phyloP scores from a whole-genome alignment of 352 stramenopile species.

The Globisporangium yorkense region DNA sequence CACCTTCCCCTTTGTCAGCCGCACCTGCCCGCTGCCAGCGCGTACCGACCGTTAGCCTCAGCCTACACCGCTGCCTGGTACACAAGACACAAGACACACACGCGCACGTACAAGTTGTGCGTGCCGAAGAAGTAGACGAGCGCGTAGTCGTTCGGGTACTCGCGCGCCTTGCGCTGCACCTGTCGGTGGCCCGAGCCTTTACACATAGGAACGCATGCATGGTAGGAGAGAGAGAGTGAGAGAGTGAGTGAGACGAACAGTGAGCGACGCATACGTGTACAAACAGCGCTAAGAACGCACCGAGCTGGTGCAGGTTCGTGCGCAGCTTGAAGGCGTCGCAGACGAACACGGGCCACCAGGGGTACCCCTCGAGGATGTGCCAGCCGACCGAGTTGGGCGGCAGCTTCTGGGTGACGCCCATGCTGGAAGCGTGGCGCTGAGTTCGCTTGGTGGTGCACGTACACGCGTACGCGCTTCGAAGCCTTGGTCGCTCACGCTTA shows the following conservation, averaged over 20 bases:
- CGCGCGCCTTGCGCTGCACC: constrained; percentile 67
- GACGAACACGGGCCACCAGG: constrained; percentile 85
- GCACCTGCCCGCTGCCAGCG: constrained; percentile 39
- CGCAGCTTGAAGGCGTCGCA: constrained; percentile 77
- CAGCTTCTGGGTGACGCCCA: background rate
- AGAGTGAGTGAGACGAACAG: background rate
- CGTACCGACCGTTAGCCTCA: background rate
- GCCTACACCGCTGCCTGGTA: no score
- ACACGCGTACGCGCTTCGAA: no score
- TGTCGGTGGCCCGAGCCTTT: constrained; percentile 50
- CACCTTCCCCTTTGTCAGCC: constrained; percentile 59
- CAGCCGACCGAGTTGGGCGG: constrained; percentile 71
- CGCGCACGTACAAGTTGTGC: constrained; percentile 64
- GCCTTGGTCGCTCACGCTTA: no score
- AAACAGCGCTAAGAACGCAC: constrained; percentile 9
- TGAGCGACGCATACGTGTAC: background rate
- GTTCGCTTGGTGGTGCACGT: no score
- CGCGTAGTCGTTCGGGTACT: constrained; percentile 65
- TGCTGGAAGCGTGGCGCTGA: no score
- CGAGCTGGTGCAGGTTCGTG: constrained; percentile 49
- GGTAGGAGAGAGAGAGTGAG: background rate
- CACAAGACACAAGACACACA: no score
- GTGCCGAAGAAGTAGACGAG: constrained; percentile 86
- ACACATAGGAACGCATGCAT: background rate
- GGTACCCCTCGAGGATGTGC: constrained; percentile 82